Evolutionary conservation across 192 early-diverging fungal species (phyloP), one percentile per base, ranked within the genome.

Genomic region (Spinellus fusiger): DNA sequence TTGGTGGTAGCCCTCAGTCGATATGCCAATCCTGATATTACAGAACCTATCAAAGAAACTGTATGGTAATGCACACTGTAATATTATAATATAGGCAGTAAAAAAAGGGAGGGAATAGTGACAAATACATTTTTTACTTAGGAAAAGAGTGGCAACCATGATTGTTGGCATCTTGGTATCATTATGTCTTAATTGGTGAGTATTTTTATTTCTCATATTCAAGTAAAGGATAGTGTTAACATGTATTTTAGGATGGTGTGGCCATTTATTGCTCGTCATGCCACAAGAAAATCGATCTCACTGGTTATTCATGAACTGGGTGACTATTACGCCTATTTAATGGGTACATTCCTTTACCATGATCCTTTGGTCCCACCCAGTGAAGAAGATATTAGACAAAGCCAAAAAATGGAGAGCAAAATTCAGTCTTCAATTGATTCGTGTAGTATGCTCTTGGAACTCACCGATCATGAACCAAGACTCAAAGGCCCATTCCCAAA

Each of bases 261-360:
- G 82, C 85, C 90, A 10, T 89, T 84, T 52, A 81, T 89, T 28
- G 90, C 90, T 0, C 81, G 88, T 4, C 83, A 84, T 35, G 78
- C 84, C 12, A 64, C 89, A 33, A 81, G 88, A 13, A 81, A 84
- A 47, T 70, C 74, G 23, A 64, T 81, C n/a, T 66, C 74, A 1
- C 40, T 57, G 15, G 54, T 74, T 10, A 73, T 81, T 16, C 58
- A 56, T 32, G 63, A 77, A 54, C 61, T 78, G n/a, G 79, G 73
- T 27, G 86, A 83, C n/a, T 74, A 87, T 22, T 88, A 85, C 66
- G 80, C 82, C 18, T 82, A 84, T 58, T 33, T 92, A 20, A 70
- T 90, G 47, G 82, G 80, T 8, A 87, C 84, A 54, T 80, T 82
- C 16, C 48, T 85, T 26, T 73, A 87, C 16, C 81, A 86, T 65